Base-by-base conservation (phyloP, 2,329 filamentous ascomycete species). In the Myriosclerotinia curreyana region DNA sequence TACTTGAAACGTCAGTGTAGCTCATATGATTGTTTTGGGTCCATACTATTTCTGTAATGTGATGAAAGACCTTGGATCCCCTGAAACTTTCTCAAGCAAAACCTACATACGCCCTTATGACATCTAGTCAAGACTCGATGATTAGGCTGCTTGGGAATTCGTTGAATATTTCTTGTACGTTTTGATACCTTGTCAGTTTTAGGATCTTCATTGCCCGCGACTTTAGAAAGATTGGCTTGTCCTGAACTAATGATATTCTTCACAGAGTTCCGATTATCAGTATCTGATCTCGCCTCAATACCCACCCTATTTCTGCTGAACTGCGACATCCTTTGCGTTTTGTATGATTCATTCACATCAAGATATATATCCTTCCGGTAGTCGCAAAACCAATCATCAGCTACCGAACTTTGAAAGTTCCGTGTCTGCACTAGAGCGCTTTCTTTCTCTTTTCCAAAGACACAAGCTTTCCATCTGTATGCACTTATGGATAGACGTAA, bases 341-440 rank as follows among this genome's bases (percentile, higher is more conserved):
- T 9, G 12, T 56, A 17, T n/a, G 25, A 42, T 56, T 8, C 22
- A 8, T 44, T 6, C 14, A 44, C 25, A 38, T n/a, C 34, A 8
- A 56, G 11, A 56, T 62, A 53, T 15, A 54, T 1, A 25, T 25
- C 3, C 31, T 34, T 62, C 14, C 17, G 51, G 15, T 56, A n/a
- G 9, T 36, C 40, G 15, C 40, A 34, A 1, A 28, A n/a, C 28
- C 42, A 42, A n/a, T 17, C 22, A 2, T 48, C n/a, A n/a, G 42
- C 14, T 5, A 42, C 42, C 15, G 15, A 49, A 48, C 40, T 9
- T 15, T 22, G n/a, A 31, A 62, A 56, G n/a, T 62, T 62, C 5
- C 34, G 31, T 28, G 51, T 62, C 8, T 56, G 60, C 3, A 62
- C 50, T 0, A 62, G 42, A 4, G 60, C 51, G 20, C n/a, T 7